Conservation (phyloP, 139 green algal genomes). For the Microglena sp. region DNA sequence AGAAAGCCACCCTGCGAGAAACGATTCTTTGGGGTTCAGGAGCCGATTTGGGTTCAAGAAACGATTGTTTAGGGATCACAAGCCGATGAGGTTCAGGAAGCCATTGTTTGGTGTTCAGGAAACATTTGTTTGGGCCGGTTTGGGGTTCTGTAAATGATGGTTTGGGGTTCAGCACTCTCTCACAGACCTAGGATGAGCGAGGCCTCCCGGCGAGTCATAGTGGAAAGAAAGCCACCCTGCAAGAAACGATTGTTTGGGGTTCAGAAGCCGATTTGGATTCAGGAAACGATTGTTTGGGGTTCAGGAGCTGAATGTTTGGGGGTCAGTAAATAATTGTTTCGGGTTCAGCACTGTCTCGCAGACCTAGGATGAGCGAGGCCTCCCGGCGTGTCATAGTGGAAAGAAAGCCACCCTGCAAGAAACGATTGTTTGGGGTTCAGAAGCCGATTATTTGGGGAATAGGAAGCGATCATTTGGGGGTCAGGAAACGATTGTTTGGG, state of each 20-base stretch:
- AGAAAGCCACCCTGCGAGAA: conserved; percentile 79
- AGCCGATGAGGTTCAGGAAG: not conserved
- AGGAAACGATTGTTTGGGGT: not conserved
- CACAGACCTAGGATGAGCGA: conserved; percentile 83
- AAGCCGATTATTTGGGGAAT: too few relatives aligned
- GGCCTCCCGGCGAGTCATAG: conserved; percentile 93
- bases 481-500: not conserved
- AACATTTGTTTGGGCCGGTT: too few relatives aligned
- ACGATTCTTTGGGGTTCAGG: conserved; percentile 3
- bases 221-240: conserved; percentile 80
- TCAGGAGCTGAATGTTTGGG: too few relatives aligned
- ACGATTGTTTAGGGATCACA: too few relatives aligned
- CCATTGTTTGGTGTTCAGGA: not conserved
- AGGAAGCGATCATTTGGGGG: not conserved
- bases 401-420: conserved; percentile 79
- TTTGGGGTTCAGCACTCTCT: conserved; percentile 69
- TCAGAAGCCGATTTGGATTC: too few relatives aligned
- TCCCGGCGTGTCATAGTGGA: conserved; percentile 89
- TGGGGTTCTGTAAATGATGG: too few relatives aligned
- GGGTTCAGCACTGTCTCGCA: conserved; percentile 75
- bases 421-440: conserved; percentile 5
- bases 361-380: conserved; percentile 82
- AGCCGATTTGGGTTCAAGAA: too few relatives aligned
- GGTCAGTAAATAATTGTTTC: too few relatives aligned
- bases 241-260: conserved; percentile 15